Evolutionary conservation across 2,329 filamentous ascomycete genomes (phyloP), one percentile per base, ranked within the genome.

Genomic region (Colletotrichum tropicicola): DNA sequence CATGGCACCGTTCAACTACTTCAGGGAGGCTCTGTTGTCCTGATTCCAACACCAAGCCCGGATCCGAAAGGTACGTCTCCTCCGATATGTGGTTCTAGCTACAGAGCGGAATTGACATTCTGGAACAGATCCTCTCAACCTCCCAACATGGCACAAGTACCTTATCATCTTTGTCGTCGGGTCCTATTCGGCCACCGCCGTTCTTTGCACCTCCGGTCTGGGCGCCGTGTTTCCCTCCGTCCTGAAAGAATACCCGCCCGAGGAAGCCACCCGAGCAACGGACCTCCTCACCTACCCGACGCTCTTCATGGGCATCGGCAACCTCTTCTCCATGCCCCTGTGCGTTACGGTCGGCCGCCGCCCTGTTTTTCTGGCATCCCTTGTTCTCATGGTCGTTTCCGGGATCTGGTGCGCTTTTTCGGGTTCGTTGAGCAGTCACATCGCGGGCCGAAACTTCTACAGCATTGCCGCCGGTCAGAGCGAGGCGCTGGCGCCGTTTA

Each of bases 271-370:
- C 15, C 55, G 54, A 4, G 60, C 60, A 4, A 53, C 60, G 2
- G 70, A 73, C 57, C 68, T 77, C n/a, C 70, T 77, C 56, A 77
- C 73, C 3, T 76, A 71, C 30, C 74, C 74, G 2, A 69, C 72
- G 1, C 69, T 76, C 8, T 73, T 73, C 65, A 71, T 72, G 69
- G 71, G 70, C 30, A 61, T 73, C 13, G 71, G 71, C 3, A 73
- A 73, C 58, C 45, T 77, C 21, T 61, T 77, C 19, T 71, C 72
- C 9, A 76, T 77, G 73, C 76, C 75, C 7, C 58, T 77, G 7
- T 70, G 71, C 7, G 66, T 73, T 8, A 67, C 73, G 5, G 65
- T 77, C 19, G 75, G 76, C 15, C 72, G 75, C 2, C 73, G 75
- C 2, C 70, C 73, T 1, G 69, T 78, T 2, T 74, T 74, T 37